Evolutionary conservation across 163 green algal species (phyloP).

Genomic region (Chlorella variabilis): DNA sequence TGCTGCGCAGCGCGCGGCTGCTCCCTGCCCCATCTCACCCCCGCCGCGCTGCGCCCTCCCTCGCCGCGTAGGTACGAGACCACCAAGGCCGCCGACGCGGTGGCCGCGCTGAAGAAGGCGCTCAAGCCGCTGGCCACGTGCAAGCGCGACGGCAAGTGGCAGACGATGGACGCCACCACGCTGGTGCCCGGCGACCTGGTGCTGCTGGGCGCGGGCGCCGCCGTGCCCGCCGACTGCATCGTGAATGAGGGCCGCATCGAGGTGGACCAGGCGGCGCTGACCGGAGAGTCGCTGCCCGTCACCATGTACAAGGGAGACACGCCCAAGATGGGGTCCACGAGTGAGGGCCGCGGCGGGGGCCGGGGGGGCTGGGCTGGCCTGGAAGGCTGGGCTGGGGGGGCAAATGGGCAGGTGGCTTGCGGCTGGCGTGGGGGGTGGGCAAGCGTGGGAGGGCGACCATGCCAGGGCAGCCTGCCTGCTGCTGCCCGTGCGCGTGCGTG

Average conservation of each 20-base stretch:
- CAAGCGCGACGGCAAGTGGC: conserved; percentile 80
- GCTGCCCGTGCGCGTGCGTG: neutral
- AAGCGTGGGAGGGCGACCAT: too few relatives aligned
- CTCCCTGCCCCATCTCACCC: neutral
- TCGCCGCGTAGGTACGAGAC: conserved; percentile 73
- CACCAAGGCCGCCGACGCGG: conserved; percentile 73
- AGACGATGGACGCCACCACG: conserved; percentile 73
- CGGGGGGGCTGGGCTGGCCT: too few relatives aligned
- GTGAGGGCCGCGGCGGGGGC: conserved; percentile 44
- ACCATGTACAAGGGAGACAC: conserved; percentile 60
- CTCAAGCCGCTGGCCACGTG: conserved; percentile 81
- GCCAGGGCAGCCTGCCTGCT: too few relatives aligned
- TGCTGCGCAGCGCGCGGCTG: too few relatives aligned
- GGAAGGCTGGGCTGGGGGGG: too few relatives aligned
- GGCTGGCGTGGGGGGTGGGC: too few relatives aligned
- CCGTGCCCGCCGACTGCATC: conserved; percentile 83
- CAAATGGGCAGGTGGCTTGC: too few relatives aligned
- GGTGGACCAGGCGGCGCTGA: conserved; percentile 78
- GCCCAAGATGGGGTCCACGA: conserved; percentile 86
- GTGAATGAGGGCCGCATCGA: conserved; percentile 67
- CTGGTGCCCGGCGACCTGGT: conserved; percentile 88
- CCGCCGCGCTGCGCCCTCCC: too few relatives aligned
- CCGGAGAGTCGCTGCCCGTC: conserved; percentile 76
- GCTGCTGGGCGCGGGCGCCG: conserved; percentile 72
- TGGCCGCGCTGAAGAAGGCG: conserved; percentile 77